phyloP scores from a whole-genome alignment of 305 asterid genomes.

The Plantago lanceolata region DNA sequence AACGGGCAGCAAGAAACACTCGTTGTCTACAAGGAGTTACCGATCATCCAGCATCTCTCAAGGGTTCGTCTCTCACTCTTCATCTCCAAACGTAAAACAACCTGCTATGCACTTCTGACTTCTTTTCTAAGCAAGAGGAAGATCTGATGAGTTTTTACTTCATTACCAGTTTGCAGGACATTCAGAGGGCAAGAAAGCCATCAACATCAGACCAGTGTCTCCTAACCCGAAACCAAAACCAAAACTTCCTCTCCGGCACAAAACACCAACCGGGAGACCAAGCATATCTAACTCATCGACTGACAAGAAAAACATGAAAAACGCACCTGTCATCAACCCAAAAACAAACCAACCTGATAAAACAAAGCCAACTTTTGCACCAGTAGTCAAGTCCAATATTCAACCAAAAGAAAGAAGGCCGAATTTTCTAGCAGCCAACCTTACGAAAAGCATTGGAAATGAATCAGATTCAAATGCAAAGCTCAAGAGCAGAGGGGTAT shows the following conservation, averaged over 20 bases:
- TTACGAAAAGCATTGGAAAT: conserved; percentile 28
- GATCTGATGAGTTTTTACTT: not conserved
- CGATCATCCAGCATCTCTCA: conserved; percentile 56
- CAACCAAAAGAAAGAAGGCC: conserved; percentile 27
- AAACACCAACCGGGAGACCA: conserved; percentile 41
- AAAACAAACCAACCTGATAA: conserved; percentile 31
- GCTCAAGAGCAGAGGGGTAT: conserved; percentile 39
- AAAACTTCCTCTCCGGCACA: conserved; percentile 33
- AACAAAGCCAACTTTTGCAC: conserved; percentile 24
- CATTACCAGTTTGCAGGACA: conserved; percentile 56
- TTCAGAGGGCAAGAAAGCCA: conserved; percentile 25
- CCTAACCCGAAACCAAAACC: conserved; percentile 34
- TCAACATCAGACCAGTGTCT: conserved; percentile 24
- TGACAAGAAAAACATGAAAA: conserved; percentile 45
- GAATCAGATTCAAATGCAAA: conserved; percentile 23
- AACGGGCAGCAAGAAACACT: conserved; percentile 39
- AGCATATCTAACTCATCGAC: conserved; percentile 18
- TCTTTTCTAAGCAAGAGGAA: not conserved
- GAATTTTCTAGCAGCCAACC: conserved; percentile 32
- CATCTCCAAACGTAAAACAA: not conserved
- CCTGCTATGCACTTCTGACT: not conserved
- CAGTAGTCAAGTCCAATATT: conserved; percentile 16
- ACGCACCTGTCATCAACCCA: conserved; percentile 27
- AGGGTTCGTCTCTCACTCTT: conserved; percentile 38
- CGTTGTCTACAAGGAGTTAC: conserved; percentile 46